phyloP scores from a whole-genome alignment of 768 basidiomycete genomes.

The Russula sp. region DNA sequence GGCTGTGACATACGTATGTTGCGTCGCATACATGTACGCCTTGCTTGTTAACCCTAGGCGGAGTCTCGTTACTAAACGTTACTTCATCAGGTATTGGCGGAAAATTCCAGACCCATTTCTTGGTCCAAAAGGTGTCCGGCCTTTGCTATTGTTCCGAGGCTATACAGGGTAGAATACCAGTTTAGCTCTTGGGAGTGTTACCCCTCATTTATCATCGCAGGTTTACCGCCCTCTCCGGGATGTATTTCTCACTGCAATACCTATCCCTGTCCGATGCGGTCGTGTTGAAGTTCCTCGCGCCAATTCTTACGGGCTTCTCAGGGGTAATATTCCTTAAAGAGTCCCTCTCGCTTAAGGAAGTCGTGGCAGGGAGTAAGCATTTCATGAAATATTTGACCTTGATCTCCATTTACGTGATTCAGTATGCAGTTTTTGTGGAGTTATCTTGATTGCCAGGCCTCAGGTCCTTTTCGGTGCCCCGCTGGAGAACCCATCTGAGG shows the following conservation, averaged over 20 bases:
- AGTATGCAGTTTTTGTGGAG: conserved; percentile 70
- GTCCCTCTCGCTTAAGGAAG: conserved; percentile 51
- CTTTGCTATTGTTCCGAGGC: conserved; percentile 56
- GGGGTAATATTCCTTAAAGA: conserved; percentile 66
- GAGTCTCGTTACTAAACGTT: neutral
- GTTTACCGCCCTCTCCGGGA: conserved; percentile 67
- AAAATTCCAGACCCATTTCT: conserved; percentile 56
- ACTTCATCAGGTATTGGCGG: conserved; percentile 36
- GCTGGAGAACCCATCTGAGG: conserved; percentile 7
- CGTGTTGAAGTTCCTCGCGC: conserved; percentile 71
- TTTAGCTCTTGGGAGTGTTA: neutral
- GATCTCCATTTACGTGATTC: conserved; percentile 1
- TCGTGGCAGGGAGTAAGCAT: conserved; percentile 49
- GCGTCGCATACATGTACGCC: conserved; percentile 48
- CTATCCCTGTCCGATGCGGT: conserved; percentile 77
- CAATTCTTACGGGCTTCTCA: conserved; percentile 59
- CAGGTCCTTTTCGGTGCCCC: conserved; percentile 60
- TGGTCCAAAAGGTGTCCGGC: conserved; percentile 67
- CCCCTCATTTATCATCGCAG: conserved; percentile 37
- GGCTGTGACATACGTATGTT: conserved; percentile 53
- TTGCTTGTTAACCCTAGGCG: neutral
- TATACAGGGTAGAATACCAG: conserved; percentile 49
- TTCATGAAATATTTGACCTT: no score
- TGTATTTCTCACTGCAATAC: conserved; percentile 71
- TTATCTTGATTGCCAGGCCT: conserved; percentile 79